Evolutionary conservation across 768 basidiomycete genomes (phyloP), one percentile per base, ranked within the genome.

Genomic region (Xerocomellus intermedius): DNA sequence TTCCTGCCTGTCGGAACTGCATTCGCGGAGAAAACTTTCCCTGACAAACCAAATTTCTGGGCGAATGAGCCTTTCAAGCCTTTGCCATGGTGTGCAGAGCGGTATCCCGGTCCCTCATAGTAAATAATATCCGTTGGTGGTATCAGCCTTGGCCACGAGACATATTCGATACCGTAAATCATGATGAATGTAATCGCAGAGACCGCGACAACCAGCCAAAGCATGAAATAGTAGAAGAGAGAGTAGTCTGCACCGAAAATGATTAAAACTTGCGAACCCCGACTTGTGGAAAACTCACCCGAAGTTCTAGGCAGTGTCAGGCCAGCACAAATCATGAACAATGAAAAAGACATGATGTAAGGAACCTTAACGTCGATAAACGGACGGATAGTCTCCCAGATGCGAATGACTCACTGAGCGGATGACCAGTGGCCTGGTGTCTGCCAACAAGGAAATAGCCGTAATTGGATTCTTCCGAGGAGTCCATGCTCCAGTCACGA

Each of bases 91-190:
- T 83, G 78, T 5, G 76, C 83, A 5, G 91, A 87, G 35, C 90
- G 86, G 76, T 81, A 93, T 5, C 94, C 95, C 33, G 93, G 89
- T 16, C 97, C 97, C 45, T 80, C 78, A 70, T 98, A 99, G 66
- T 89, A 85, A 52, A 98, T 87, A 48, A 86, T 77, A 53, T 93
- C 90, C 28, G 77, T 75, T 5, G 87, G 84, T 0, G 92, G 89
- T 59, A 89, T 82, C 51, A 99, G 79, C 12, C 87, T 82, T 13
- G 97, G 97, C 91, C 94, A 98, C 16, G 89, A 82, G 51, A 99
- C 96, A 68, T 97, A 99, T 57, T 94, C 91, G 59, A 95, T 85
- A 36, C 95, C 96, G 71, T 96, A 82, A n/a, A 82, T 70, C 64
- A 86, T 60, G 60, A 98, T 93, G 74, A 90, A 94, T 42, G 75